phyloP scores from a whole-genome alignment of 345 rosid genomes.

The Syzygium grande region DNA sequence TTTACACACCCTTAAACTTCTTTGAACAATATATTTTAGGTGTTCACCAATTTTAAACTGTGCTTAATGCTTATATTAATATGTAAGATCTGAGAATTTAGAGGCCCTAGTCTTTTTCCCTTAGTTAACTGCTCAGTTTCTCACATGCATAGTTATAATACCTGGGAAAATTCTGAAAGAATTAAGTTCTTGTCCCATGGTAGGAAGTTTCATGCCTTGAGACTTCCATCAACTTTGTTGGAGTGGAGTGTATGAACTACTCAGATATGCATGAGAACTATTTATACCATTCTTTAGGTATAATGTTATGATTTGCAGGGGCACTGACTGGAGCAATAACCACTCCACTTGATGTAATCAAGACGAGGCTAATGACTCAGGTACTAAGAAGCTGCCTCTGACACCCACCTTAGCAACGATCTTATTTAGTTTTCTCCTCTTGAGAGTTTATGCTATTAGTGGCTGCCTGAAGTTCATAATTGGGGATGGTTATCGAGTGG shows the following conservation, averaged over 20 bases:
- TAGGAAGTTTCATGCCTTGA: background rate
- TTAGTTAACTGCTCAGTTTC: background rate
- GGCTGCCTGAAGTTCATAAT: background rate
- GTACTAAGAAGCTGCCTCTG: constrained; percentile 19
- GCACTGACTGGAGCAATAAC: constrained; percentile 97
- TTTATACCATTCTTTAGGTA: background rate
- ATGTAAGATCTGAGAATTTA: background rate
- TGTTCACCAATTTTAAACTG: background rate
- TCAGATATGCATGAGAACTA: background rate
- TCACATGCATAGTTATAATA: background rate
- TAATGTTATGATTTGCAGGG: constrained; percentile 28
- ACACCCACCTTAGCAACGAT: background rate
- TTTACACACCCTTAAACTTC: background rate
- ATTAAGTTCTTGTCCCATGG: background rate
- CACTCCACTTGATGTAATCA: constrained; percentile 94
- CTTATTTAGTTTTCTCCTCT: background rate
- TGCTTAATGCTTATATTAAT: background rate
- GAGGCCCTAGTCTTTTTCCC: background rate
- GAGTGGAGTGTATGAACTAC: background rate
- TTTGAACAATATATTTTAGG: background rate
- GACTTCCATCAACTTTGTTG: background rate
- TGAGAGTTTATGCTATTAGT: background rate
- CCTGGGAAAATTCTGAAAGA: background rate
- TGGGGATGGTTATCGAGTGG: background rate
- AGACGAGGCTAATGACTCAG: constrained; percentile 97